Conservation (phyloP, 225 moss, liverwort and hornwort genomes). For the Climacium dendroides region DNA sequence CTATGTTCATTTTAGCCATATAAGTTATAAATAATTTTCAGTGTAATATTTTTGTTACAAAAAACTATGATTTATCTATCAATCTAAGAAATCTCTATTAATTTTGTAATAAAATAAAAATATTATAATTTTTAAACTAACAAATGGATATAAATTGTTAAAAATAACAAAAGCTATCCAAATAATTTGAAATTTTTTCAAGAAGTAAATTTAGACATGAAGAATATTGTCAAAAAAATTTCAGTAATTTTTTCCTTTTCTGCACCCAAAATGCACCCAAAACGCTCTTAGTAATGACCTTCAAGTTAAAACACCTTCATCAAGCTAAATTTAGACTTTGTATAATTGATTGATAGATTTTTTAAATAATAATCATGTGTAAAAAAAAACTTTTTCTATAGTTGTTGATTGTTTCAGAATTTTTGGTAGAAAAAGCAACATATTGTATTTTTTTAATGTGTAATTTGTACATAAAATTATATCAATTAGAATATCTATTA, state of each 20-base stretch:
- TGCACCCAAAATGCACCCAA: too few species aligned
- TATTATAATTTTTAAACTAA: not conserved
- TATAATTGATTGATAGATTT: too few species aligned
- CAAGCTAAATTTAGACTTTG: too few species aligned
- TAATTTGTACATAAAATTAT: not conserved
- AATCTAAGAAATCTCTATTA: not conserved
- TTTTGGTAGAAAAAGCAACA: too few species aligned
- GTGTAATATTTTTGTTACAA: not conserved
- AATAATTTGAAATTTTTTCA: not conserved
- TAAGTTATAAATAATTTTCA: not conserved
- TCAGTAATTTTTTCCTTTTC: not conserved
- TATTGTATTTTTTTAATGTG: accelerated
- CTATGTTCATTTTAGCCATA: not conserved
- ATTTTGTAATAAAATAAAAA: not conserved
- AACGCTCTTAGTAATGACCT: not conserved
- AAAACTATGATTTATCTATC: not conserved
- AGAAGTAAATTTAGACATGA: not conserved
- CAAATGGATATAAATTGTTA: not conserved
- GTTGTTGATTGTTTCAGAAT: too few species aligned
- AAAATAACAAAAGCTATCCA: not conserved
- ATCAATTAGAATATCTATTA: not conserved
- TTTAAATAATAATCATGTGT: too few species aligned
- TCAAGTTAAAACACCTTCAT: not conserved
- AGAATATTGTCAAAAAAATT: not conserved
- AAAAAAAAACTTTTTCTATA: too few species aligned